These are phyloP conservation scores for Suhomyces sp. DNA, from an alignment of 805 yeast species.

Conservation along the genomic window DNA sequence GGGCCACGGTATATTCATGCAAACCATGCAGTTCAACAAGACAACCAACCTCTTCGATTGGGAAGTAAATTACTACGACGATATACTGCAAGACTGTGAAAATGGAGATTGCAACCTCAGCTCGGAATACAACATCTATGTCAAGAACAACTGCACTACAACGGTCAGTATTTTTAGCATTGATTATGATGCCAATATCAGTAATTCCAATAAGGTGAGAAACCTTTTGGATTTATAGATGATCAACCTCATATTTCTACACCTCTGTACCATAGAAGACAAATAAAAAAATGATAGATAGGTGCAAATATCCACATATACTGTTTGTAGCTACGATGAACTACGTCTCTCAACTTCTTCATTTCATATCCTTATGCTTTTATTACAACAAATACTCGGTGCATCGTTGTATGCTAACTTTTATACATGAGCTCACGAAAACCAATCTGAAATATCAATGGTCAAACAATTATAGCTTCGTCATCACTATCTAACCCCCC, in stretches of 20 bases:
- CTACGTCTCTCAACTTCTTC: too few relatives aligned
- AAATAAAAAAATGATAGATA: too few relatives aligned
- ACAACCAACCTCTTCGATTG: slow-evolving; percentile 7
- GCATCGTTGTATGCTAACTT: too few relatives aligned
- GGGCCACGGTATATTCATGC: slow-evolving; percentile 13
- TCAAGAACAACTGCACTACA: slow-evolving; percentile 34
- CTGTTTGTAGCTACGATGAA: too few relatives aligned
- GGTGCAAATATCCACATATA: too few relatives aligned
- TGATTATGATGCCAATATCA: slow-evolving; percentile 42
- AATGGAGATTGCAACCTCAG: slow-evolving; percentile 13
- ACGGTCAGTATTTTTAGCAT: slow-evolving; percentile 47
- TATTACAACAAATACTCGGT: too few relatives aligned
- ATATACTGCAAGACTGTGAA: slow-evolving; percentile 10
- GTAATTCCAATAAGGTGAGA: slow-evolving; percentile 16
- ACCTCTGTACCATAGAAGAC: too few relatives aligned
- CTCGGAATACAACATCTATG: slow-evolving; percentile 14
- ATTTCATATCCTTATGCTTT: too few relatives aligned
- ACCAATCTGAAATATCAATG: too few relatives aligned
- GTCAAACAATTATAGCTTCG: slow-evolving; percentile 25
- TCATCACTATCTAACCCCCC: slow-evolving; percentile 36
- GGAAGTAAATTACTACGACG: slow-evolving; percentile 15
- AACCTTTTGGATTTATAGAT: neutral
- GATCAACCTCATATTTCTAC: too few relatives aligned
- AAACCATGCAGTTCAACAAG: slow-evolving; percentile 8
- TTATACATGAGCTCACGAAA: too few relatives aligned